Evolutionary conservation across 768 basidiomycete genomes (phyloP).

Genomic region (Tricholoma terreum): DNA sequence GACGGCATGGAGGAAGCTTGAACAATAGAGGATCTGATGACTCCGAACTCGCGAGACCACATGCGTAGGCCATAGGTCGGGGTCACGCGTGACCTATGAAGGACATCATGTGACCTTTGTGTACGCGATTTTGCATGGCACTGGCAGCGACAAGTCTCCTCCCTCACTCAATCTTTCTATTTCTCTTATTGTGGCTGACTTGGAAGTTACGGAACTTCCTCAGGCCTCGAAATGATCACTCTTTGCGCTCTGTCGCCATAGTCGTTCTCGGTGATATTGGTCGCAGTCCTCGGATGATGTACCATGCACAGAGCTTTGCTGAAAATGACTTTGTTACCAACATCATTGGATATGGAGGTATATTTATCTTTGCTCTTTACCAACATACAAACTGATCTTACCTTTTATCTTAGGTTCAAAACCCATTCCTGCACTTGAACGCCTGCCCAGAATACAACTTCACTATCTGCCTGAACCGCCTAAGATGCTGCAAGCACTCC

Average conservation of each 20-base stretch:
- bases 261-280: constrained; percentile 96
- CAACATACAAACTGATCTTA: not conserved
- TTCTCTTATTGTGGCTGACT: constrained; percentile 22
- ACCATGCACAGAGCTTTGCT: constrained; percentile 92
- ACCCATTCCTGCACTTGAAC: constrained; percentile 70
- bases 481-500: constrained; percentile 44
- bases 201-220: constrained; percentile 34
- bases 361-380: constrained; percentile 13
- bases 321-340: constrained; percentile 73
- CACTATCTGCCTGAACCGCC: constrained; percentile 69
- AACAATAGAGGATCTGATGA: too few species aligned
- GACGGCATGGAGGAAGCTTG: too few species aligned
- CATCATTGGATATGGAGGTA: constrained; percentile 85
- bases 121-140: not conserved
- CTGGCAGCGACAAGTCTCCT: constrained; percentile 6
- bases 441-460: constrained; percentile 60
- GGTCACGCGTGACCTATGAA: not conserved
- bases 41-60: too few species aligned
- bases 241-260: constrained; percentile 74
- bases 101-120: not conserved
- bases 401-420: constrained; percentile 58
- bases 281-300: constrained; percentile 97
- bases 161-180: not conserved
- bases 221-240: constrained; percentile 35
- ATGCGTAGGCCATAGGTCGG: too few species aligned